phyloP scores from a whole-genome alignment of 2,329 filamentous ascomycete genomes.

The Lachnellula subtilissima region DNA sequence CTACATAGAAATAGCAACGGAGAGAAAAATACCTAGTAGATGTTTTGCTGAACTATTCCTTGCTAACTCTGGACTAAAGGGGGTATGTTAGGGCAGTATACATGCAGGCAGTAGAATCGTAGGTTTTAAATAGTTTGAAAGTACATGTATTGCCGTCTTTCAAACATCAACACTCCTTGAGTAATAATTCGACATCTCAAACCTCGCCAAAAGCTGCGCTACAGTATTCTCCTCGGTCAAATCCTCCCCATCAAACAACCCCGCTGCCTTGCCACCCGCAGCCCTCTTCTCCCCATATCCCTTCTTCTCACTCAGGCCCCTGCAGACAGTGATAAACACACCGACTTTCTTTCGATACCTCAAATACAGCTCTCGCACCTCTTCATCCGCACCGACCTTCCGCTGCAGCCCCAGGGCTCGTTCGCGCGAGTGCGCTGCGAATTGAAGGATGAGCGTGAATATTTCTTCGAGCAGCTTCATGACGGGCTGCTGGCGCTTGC shows the following conservation, averaged over 20 bases:
- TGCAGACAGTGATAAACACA: constrained; percentile 70
- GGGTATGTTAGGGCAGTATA: too few relatives aligned
- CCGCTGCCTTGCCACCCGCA: constrained; percentile 22
- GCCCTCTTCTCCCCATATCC: constrained; percentile 30
- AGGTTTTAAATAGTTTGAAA: too few relatives aligned
- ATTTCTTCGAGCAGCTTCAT: constrained; percentile 71
- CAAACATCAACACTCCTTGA: constrained; percentile 16
- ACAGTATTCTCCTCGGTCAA: constrained; percentile 53
- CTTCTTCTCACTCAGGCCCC: constrained; percentile 60
- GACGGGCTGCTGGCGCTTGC: constrained; percentile 69
- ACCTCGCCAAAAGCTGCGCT: constrained; percentile 60
- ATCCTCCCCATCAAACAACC: constrained; percentile 35
- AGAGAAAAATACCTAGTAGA: too few relatives aligned
- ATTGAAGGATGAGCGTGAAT: constrained; percentile 66
- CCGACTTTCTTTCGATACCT: constrained; percentile 67
- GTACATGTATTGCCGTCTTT: not conserved
- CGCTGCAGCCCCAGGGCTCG: constrained; percentile 34
- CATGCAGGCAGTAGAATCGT: too few relatives aligned
- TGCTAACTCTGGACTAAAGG: too few relatives aligned
- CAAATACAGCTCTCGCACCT: constrained; percentile 52
- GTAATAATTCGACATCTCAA: constrained; percentile 71
- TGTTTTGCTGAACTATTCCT: too few relatives aligned
- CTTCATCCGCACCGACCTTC: constrained; percentile 33
- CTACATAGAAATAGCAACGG: too few relatives aligned
- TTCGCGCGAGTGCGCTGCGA: constrained; percentile 51